Percentiles rank a stretch among this genome's conserved stretches.
Conservation (phyloP, 495 filamentous ascomycete species). For the Trichoderma gamsii region DNA sequence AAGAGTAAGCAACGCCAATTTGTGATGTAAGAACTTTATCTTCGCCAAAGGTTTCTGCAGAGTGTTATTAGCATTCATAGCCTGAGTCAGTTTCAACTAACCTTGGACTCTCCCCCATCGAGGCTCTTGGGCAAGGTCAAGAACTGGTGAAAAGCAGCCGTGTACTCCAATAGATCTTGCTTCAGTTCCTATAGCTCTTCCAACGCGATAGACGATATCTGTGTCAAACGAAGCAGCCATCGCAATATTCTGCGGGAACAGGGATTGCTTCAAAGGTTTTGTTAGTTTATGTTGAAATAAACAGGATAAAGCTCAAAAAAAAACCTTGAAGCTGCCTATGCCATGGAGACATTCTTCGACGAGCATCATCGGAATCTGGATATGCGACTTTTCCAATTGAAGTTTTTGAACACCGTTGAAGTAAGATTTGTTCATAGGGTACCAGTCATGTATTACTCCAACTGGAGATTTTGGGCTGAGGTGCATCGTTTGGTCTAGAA, state of each 20-base stretch:
- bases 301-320: too few species aligned
- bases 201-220: slow-evolving; percentile 32
- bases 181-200: slow-evolving; percentile 33
- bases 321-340: slow-evolving; percentile 17
- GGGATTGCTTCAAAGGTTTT: slow-evolving; percentile 33
- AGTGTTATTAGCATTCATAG: neutral
- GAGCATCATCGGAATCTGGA: slow-evolving; percentile 35
- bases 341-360: slow-evolving; percentile 38
- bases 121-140: slow-evolving; percentile 38
- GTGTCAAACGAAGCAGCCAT: slow-evolving; percentile 35
- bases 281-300: too few species aligned
- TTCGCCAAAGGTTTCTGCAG: slow-evolving; percentile 39
- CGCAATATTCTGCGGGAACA: slow-evolving; percentile 36
- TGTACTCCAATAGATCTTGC: slow-evolving; percentile 37
- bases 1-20: slow-evolving; percentile 37
- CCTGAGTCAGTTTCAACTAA: slow-evolving; percentile 7
- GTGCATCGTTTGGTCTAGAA: slow-evolving; percentile 29
- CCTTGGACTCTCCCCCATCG: slow-evolving; percentile 39
- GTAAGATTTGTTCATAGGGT: slow-evolving; percentile 33
- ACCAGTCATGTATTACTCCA: slow-evolving; percentile 31
- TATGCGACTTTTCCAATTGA: slow-evolving; percentile 27
- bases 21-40: slow-evolving; percentile 37
- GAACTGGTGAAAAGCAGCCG: slow-evolving; percentile 36
- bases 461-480: slow-evolving; percentile 29
- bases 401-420: slow-evolving; percentile 35